Evolutionary conservation across 2,329 filamentous ascomycete genomes (phyloP), one percentile per base, ranked within the genome.

Genomic region (Fusarium sp.): DNA sequence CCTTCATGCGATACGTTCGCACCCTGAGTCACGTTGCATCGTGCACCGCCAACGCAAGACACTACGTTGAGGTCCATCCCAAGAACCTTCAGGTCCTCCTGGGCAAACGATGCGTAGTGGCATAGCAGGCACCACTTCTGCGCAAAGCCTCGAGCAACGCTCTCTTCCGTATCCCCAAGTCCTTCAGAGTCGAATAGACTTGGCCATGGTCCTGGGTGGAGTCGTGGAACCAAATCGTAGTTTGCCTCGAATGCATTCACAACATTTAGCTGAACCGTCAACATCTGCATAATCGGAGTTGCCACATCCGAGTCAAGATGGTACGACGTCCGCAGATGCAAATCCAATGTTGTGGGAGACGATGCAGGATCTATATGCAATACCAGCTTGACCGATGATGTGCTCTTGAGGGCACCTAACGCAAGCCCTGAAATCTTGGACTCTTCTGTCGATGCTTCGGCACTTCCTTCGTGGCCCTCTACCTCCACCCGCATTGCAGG

Each of bases 171-270:
- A 9, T 79, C 77, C 22, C 78, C 76, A 5, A 87, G 73, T 15
- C 80, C 81, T 22, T 89, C 85, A 19, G 86, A 82, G 52, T 89
- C 85, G 78, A 98, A 99, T 72, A 96, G 89, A 76, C 90, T 94
- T 2, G 96, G 94, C 95, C 96, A 99, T 4, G 88, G 84, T 48
- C 91, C 90, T 0, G 86, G 79, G 77, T 97, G 91, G 5, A 97
- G 83, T 11, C 91, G 87, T 13, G 96, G 94, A 14, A 90, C 85
- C 65, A 98, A 88, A 65, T 96, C 93, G 77, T 97, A 97, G 74
- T 92, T 96, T 17, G 94, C 92, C 79, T 97, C 94, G 72, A 99
- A 98, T 0, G 95, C 93, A 49, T 89, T 90, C 54, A 93, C 88
- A 56, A 97, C 86, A 37, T 89, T 86, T 7, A 98, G 78, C 53